These are phyloP conservation scores for Puccinia hordei DNA, from an alignment of 1,284 basidiomycete species.

Conservation along the genomic window DNA sequence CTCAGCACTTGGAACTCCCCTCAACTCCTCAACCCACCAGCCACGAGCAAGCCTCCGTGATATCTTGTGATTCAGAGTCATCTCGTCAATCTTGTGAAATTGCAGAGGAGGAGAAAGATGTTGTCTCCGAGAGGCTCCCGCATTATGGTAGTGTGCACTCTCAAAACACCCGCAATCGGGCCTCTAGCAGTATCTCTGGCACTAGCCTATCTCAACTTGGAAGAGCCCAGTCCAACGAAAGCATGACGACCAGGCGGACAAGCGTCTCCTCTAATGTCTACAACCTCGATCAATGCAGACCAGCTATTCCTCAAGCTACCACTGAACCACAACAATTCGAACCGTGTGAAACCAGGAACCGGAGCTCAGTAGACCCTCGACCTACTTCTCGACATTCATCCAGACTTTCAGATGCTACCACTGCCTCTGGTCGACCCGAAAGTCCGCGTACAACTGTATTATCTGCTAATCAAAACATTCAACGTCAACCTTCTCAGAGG, in stretches of 20 bases:
- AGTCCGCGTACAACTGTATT: not conserved
- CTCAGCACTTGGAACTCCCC: not conserved
- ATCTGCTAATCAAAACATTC: not conserved
- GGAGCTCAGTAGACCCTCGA: not conserved
- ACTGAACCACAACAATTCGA: not conserved
- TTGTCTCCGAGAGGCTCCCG: slow-evolving; percentile 24
- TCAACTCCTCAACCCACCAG: not conserved
- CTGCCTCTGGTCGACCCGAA: not conserved
- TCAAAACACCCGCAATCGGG: slow-evolving; percentile 13
- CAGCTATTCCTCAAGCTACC: slow-evolving; percentile 4
- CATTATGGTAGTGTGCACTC: slow-evolving; percentile 10
- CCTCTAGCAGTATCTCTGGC: slow-evolving; percentile 24
- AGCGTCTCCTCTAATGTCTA: slow-evolving; percentile 15
- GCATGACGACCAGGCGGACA: not conserved
- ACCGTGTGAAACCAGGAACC: not conserved
- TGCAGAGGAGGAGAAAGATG: slow-evolving; percentile 13
- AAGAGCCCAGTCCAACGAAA: slow-evolving; percentile 21
- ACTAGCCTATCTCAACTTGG: slow-evolving; percentile 8
- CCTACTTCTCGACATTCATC: slow-evolving; percentile 8
- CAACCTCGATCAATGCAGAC: not conserved
- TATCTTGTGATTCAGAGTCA: not conserved
- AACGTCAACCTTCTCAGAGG: not conserved
- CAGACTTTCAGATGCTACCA: not conserved
- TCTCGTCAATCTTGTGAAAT: not conserved
- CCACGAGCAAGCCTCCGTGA: not conserved